Conservation (phyloP, 768 basidiomycete species). For the Serendipita sp. region DNA sequence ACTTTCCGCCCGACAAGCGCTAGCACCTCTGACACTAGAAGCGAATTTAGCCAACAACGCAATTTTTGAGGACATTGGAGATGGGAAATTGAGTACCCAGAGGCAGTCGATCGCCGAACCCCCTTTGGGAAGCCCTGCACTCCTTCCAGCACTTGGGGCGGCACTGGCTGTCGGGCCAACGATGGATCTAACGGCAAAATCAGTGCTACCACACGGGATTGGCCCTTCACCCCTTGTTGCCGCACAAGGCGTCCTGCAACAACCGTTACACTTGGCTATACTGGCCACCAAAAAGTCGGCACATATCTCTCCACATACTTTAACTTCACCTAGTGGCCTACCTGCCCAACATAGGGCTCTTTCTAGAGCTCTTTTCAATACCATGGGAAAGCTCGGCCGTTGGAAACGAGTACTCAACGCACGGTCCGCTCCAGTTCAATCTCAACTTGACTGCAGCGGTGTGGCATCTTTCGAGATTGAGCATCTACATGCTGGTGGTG, state of each 20-base stretch:
- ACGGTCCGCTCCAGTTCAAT: conserved; percentile 2
- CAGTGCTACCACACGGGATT: background rate
- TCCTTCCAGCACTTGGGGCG: background rate
- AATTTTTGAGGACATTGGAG: no score
- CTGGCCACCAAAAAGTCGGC: conserved; percentile 22
- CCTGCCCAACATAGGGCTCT: conserved; percentile 47
- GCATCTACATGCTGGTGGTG: background rate
- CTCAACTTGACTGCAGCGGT: conserved; percentile 5
- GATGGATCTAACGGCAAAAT: no score
- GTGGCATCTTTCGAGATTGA: conserved; percentile 3
- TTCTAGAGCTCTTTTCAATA: conserved; percentile 63
- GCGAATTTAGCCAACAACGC: no score
- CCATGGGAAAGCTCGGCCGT: conserved; percentile 65
- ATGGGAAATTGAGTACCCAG: no score
- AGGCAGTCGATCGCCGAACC: no score
- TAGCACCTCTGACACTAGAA: no score
- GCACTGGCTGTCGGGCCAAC: background rate
- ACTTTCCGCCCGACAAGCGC: no score
- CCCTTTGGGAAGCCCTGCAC: background rate
- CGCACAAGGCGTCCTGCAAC: conserved; percentile 47
- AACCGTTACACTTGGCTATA: conserved; percentile 39
- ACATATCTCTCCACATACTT: conserved; percentile 24
- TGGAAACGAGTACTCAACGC: conserved; percentile 56
- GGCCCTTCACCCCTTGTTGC: conserved; percentile 24
- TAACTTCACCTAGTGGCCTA: conserved; percentile 25